Conservation (phyloP, 169 alveolate genomes). For the Babesia divergens region DNA sequence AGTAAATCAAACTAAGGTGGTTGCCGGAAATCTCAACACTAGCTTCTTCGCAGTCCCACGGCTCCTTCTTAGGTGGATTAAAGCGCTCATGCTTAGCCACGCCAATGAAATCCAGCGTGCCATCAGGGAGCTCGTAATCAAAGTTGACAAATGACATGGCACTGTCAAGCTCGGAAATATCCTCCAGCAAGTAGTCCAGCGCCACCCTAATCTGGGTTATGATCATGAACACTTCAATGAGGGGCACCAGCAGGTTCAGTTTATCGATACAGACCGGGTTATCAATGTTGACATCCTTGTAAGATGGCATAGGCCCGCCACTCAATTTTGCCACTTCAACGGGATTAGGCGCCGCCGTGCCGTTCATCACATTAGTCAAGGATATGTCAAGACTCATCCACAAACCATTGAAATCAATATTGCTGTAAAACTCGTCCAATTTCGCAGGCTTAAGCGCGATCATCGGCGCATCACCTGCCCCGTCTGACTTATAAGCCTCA, state of each 20-base stretch:
- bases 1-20: constrained; percentile 63
- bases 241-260: constrained; percentile 31
- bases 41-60: constrained; percentile 32
- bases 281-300: constrained; percentile 1
- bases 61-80: constrained; percentile 6
- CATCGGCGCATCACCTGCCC: not conserved
- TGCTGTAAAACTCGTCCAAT: constrained; percentile 31
- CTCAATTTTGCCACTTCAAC: not conserved
- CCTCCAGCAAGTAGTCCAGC: constrained; percentile 28
- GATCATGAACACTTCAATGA: constrained; percentile 43
- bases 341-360: not conserved
- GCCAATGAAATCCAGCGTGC: constrained; percentile 12
- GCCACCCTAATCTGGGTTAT: constrained; percentile 41
- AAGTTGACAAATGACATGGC: constrained; percentile 40
- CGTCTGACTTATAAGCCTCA: not conserved
- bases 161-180: constrained; percentile 19
- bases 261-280: constrained; percentile 13
- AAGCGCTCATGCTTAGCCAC: constrained; percentile 4
- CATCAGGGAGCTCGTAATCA: constrained; percentile 27
- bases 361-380: constrained; percentile 3
- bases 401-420: constrained; percentile 24
- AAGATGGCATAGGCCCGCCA: not conserved
- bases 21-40: constrained; percentile 38
- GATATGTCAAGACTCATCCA: constrained; percentile 33
- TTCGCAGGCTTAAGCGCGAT: not conserved